Conservation (phyloP, 179 eudicot genomes). For the Silene coronaria region DNA sequence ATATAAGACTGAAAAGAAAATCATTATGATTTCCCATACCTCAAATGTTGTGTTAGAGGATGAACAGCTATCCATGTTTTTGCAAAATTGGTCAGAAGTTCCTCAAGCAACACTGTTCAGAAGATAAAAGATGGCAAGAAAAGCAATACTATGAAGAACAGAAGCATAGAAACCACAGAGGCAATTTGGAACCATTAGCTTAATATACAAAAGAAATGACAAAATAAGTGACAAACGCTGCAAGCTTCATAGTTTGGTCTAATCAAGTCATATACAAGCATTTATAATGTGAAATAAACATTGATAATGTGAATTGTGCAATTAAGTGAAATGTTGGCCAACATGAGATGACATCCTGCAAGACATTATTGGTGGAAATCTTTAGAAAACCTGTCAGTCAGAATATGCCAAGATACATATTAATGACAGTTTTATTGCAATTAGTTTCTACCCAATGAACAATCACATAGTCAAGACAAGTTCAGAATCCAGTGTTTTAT, state of each 20-base stretch:
- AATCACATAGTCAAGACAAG: constrained; percentile 7
- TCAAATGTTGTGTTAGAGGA: constrained; percentile 16
- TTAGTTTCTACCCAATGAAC: constrained; percentile 20
- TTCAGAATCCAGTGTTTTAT: constrained; percentile 5
- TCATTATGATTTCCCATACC: constrained; percentile 19
- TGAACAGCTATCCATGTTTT: constrained; percentile 25
- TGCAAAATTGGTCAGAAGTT: constrained; percentile 3
- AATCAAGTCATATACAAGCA: constrained; percentile 3
- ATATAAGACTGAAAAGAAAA: constrained; percentile 2
- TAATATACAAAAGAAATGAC: constrained; percentile 7
- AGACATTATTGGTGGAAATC: constrained; percentile 19
- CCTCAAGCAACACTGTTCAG: constrained; percentile 17
- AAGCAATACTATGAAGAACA: neutral
- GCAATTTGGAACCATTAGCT: neutral
- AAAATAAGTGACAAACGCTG: neutral
- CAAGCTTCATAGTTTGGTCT: constrained; percentile 11
- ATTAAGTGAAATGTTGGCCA: neutral
- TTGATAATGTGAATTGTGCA: constrained; percentile 15
- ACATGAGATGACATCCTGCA: constrained; percentile 16
- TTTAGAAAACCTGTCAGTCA: constrained; percentile 14
- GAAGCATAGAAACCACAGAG: neutral
- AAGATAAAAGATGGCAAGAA: neutral
- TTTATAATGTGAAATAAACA: constrained; percentile 14
- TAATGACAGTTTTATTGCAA: constrained; percentile 20
- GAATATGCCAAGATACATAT: constrained; percentile 12